Conservation (phyloP, 164 flowering plant species). For the Piper betle region DNA sequence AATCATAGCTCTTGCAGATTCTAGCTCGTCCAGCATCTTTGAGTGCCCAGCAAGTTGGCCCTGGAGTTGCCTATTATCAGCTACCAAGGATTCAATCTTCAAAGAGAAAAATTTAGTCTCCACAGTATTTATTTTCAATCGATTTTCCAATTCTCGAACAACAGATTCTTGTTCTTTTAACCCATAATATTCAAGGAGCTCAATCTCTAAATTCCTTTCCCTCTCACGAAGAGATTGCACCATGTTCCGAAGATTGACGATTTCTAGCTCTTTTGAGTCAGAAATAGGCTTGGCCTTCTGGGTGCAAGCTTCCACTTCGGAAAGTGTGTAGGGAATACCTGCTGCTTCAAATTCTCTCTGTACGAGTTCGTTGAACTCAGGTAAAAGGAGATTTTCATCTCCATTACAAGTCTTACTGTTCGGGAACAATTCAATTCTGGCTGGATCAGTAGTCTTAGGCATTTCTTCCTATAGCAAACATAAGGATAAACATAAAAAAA, state of each 20-base stretch:
- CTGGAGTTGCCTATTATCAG: conserved; percentile 53
- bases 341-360: conserved; percentile 27
- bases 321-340: conserved; percentile 16
- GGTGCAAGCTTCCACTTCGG: conserved; percentile 19
- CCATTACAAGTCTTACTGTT: conserved; percentile 25
- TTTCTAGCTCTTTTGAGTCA: conserved; percentile 42
- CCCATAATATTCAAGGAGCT: conserved; percentile 30
- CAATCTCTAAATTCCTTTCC: conserved; percentile 59
- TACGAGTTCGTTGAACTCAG: conserved; percentile 47
- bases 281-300: not conserved
- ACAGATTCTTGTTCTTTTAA: conserved; percentile 55
- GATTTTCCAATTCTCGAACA: conserved; percentile 66
- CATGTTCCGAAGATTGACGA: conserved; percentile 23
- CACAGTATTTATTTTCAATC: conserved; percentile 49
- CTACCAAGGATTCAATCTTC: conserved; percentile 66
- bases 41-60: conserved; percentile 49
- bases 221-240: conserved; percentile 52
- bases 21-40: conserved; percentile 47
- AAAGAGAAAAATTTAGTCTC: conserved; percentile 59
- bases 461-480: conserved; percentile 20
- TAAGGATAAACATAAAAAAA: not conserved
- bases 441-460: conserved; percentile 10
- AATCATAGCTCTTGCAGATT: conserved; percentile 17
- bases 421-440: conserved; percentile 23
- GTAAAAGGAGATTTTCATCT: conserved; percentile 41